Percentiles rank a stretch among this genome's conserved stretches.
These are phyloP conservation scores for Dianthus caryophyllus DNA, from an alignment of 148 eudicot genomes.

Conservation along the genomic window DNA sequence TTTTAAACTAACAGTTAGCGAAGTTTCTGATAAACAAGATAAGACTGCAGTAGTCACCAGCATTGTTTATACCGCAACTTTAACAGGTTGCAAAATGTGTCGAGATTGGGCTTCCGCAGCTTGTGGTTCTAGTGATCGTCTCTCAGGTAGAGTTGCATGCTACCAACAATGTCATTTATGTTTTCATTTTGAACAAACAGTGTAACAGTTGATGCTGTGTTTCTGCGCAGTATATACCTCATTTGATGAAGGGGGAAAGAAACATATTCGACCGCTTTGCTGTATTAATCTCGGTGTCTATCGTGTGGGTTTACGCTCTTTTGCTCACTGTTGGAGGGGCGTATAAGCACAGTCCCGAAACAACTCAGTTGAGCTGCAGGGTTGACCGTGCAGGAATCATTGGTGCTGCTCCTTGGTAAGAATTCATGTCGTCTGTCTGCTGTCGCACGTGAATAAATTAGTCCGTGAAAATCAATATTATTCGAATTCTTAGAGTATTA, in stretches of 20 bases:
- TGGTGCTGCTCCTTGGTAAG: conserved; percentile 75
- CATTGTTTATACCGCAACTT: not conserved
- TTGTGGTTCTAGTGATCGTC: conserved; percentile 54
- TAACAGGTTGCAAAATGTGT: conserved; percentile 65
- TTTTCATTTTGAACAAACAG: not conserved
- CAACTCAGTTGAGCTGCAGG: conserved; percentile 77
- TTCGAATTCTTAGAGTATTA: too few relatives aligned
- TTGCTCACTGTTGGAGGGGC: conserved; percentile 88
- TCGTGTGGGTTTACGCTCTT: conserved; percentile 89
- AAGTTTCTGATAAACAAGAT: not conserved
- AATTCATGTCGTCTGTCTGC: not conserved
- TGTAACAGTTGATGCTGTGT: not conserved
- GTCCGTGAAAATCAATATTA: too few relatives aligned
- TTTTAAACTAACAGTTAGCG: not conserved
- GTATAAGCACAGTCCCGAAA: conserved; percentile 48
- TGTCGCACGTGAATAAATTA: too few relatives aligned
- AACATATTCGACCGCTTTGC: conserved; percentile 72
- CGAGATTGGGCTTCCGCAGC: conserved; percentile 74
- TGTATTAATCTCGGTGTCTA: conserved; percentile 65
- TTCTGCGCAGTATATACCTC: conserved; percentile 75
- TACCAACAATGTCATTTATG: not conserved
- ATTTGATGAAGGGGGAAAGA: conserved; percentile 51
- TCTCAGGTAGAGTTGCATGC: conserved; percentile 50
- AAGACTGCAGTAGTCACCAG: not conserved
- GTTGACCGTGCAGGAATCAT: conserved; percentile 90